Evolutionary conservation across 306 rosid species (phyloP), one percentile per base, ranked within the genome.

Genomic region (Cicer bijugum): DNA sequence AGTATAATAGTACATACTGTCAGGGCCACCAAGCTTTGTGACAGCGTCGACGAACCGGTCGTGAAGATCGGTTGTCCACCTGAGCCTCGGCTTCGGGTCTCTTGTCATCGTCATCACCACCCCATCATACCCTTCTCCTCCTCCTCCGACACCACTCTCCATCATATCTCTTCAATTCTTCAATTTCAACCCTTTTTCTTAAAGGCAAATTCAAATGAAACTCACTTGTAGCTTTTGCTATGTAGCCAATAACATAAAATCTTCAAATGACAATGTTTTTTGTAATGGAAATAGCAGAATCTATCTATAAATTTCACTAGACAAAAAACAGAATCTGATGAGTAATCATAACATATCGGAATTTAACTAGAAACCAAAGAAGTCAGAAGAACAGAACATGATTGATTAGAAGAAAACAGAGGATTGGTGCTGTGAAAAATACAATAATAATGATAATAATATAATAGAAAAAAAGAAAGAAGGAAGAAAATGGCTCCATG

Each of bases 11-110:
- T 28, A 42, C 97, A 33, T 84, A 91, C 99, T 91, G 3, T 90
- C 90, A 6, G 99, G 96, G 81, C 97, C 99, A 78, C 99, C 99
- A 69, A 94, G 99, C 79, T 94, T 94, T 45, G 96, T 87, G 79
- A 94, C 99, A 6, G 97, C 96, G 15, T 91, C 96, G 2, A 91
- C 91, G 57, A 94, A 94, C 8, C 96, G 93, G 58, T 90, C 92
- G 46, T 94, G 97, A 55, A 94, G 97, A 86, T 91, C 97, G 69
- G 92, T 71, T 44, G 99, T 94, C 99, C 99, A 94, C 76, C 97
- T 83, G 8, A 94, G 83, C 84, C 99, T 83, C 0, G 99, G 97
- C 69, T 94, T 94, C 0, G 99, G 90, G 80, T 94, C 99, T 85
- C 99, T 86, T 3, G 90, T 91, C 99, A 91, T 89, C 71, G 86